These are phyloP conservation scores for Naganishia antarctica DNA, from an alignment of 768 basidiomycete species.

Conservation along the genomic window DNA sequence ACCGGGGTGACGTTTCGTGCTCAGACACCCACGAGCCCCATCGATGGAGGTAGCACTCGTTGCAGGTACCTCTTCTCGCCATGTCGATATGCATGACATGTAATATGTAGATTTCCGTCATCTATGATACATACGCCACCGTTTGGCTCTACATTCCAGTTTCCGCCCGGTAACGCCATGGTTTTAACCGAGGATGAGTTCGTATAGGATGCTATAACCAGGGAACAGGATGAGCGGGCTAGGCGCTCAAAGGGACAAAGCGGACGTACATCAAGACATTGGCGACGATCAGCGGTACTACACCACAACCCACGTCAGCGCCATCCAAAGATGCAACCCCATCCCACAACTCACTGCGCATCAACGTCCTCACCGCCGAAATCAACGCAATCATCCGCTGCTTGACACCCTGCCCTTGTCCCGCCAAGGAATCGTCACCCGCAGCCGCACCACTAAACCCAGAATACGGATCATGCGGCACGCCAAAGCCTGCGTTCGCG, in stretches of 20 bases:
- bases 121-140: no score
- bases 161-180: no score
- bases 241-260: background rate
- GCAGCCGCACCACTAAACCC: background rate
- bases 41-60: no score
- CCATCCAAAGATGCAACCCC: background rate
- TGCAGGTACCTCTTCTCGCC: no score
- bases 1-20: no score
- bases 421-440: background rate
- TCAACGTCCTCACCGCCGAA: conserved; percentile 87
- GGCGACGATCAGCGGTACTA: conserved; percentile 84
- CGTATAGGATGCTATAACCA: conserved; percentile 1
- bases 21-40: no score
- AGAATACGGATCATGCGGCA: conserved; percentile 30
- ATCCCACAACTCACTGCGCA: conserved; percentile 73
- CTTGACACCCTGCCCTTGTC: conserved; percentile 56
- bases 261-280: conserved; percentile 67
- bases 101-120: no score
- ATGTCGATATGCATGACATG: no score
- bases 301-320: no score
- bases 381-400: conserved; percentile 84
- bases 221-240: background rate
- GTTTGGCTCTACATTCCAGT: background rate
- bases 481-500: conserved; percentile 45
- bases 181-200: conserved; percentile 1